Conservation (phyloP, 2,329 filamentous ascomycete genomes). For the Fusarium sp. region DNA sequence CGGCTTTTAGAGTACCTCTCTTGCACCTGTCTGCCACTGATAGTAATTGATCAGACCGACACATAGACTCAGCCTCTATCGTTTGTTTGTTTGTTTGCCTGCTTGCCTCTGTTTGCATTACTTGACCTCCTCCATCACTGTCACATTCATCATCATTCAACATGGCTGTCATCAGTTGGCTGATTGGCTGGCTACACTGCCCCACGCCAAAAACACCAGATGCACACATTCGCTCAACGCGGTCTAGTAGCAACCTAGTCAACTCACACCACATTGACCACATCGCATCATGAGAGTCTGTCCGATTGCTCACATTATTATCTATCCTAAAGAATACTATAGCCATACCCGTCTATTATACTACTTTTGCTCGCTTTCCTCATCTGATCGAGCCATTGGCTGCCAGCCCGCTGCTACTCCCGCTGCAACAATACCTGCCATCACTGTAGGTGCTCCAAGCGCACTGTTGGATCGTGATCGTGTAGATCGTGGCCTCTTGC, state of each 20-base stretch:
- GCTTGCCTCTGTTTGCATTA: not conserved
- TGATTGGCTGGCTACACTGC: constrained; percentile 40
- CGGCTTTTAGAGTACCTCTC: not conserved
- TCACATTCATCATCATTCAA: not conserved
- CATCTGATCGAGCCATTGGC: constrained; percentile 60
- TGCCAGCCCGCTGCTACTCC: constrained; percentile 83
- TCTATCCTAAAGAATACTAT: constrained; percentile 43
- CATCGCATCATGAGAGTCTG: not conserved
- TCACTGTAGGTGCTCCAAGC: constrained; percentile 79
- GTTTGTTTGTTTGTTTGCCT: not conserved
- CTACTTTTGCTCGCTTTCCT: constrained; percentile 42
- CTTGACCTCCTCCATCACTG: not conserved
- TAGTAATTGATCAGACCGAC: no score
- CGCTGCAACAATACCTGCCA: constrained; percentile 86
- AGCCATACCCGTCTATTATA: constrained; percentile 29
- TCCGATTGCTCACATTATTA: constrained; percentile 1
- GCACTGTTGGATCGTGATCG: constrained; percentile 77
- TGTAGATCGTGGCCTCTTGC: constrained; percentile 75
- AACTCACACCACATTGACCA: not conserved
- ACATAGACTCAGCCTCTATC: no score
- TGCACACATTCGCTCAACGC: not conserved
- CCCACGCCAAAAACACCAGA: constrained; percentile 1
- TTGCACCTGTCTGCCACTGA: not conserved
- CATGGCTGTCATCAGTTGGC: constrained; percentile 24
- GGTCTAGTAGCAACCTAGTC: not conserved